A percentile compares a stretch with the other conserved stretches of the same genome.
Evolutionary conservation across 2,329 filamentous ascomycete species (phyloP).

Genomic region (Aspergillus sp.): DNA sequence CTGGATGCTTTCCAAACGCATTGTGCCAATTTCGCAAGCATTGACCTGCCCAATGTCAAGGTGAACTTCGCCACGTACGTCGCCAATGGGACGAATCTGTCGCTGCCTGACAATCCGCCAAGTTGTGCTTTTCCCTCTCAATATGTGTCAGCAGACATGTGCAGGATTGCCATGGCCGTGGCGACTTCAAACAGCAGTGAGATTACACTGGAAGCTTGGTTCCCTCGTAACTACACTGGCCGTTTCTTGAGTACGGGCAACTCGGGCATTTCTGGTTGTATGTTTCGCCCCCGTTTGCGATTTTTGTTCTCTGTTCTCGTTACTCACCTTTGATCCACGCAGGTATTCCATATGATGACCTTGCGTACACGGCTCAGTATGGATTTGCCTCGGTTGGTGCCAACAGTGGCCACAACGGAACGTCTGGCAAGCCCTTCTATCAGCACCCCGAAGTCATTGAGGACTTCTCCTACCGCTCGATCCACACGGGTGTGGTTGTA

Average conservation of each 20-base stretch:
- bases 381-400: conserved; percentile 42
- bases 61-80: conserved; percentile 29
- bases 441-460: conserved; percentile 39
- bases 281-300: conserved; percentile 8
- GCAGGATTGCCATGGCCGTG: conserved; percentile 37
- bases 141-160: conserved; percentile 30
- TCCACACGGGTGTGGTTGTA: conserved; percentile 34
- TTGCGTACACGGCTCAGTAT: conserved; percentile 35
- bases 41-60: conserved; percentile 22
- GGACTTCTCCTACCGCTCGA: conserved; percentile 42
- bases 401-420: conserved; percentile 46
- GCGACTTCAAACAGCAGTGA: conserved; percentile 37
- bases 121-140: conserved; percentile 30
- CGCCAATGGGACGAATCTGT: conserved; percentile 29
- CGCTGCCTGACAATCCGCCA: conserved; percentile 29
- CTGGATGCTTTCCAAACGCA: conserved; percentile 19
- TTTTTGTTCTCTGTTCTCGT: not conserved
- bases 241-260: conserved; percentile 44
- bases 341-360: conserved; percentile 41
- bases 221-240: conserved; percentile 40
- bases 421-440: conserved; percentile 40
- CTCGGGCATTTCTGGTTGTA: conserved; percentile 42
- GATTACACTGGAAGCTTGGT: conserved; percentile 42
- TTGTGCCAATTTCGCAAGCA: conserved; percentile 18
- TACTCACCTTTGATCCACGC: too few relatives aligned